Evolutionary conservation across 768 basidiomycete species (phyloP), one percentile per base, ranked within the genome.

Genomic region (Phanerodontia chrysosporium): DNA sequence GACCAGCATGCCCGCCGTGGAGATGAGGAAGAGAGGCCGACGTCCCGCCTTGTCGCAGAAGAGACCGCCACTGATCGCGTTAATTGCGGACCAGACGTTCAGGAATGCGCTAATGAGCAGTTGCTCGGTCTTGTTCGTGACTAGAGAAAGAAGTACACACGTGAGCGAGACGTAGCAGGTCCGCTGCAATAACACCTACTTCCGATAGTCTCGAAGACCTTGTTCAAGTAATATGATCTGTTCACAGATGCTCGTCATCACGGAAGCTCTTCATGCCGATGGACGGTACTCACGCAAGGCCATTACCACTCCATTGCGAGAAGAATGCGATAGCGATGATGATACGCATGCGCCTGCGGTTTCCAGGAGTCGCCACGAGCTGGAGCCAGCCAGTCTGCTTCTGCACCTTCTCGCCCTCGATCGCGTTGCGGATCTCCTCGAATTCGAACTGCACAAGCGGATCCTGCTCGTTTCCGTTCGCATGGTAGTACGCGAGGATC

Each of bases 231-330:
- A 78, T 87, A 90, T 6, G 87, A 90, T 49, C 52, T 53, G 32
- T 14, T 1, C 8, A 21, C 16, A 51, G 21, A 35, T 35, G n/a
- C n/a, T n/a, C n/a, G n/a, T n/a, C 21, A 22, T 21, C 32, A 32
- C n/a, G n/a, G n/a, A n/a, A n/a, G 30, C 29, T 21, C 21, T 16
- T 2, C 8, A 12, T 30, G 18, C 10, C 21, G 35, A 21, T 18
- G 16, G 22, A 9, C 9, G 9, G 30, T 8, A 53, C 52, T 13
- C 24, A 53, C 52, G 89, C 86, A 52, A 92, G 85, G 67, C 90
- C 90, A 65, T 91, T 91, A 10, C 88, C 90, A 10, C 87, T 90
- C 90, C 89, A 91, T 65, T 89, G 87, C 2, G 89, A 90, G 80
- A 92, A 90, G 80, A 88, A 88, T 46, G 87, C 89, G 57, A 92